A percentile compares a stretch with the other conserved stretches of the same genome.
These are phyloP conservation scores for Combretum micranthum DNA, from an alignment of 345 rosid species.

Conservation along the genomic window DNA sequence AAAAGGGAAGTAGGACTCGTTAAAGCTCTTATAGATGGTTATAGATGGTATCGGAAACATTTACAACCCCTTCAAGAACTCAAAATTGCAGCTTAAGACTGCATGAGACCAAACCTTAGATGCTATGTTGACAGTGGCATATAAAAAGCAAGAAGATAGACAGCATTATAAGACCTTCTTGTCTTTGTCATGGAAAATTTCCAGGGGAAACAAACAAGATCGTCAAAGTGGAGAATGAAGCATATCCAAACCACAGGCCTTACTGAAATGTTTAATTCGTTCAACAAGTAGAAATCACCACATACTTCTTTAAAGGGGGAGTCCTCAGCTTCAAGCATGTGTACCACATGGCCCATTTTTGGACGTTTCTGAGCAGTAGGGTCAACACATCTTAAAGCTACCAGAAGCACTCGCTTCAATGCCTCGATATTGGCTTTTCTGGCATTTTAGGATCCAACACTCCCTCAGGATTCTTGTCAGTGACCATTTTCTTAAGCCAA, in stretches of 20 bases:
- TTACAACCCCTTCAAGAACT: too few relatives aligned
- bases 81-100: too few relatives aligned
- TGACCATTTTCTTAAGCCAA: conserved; percentile 88
- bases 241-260: too few relatives aligned
- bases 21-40: too few relatives aligned
- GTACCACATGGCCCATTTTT: conserved; percentile 69
- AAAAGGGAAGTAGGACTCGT: too few relatives aligned
- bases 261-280: too few relatives aligned
- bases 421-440: conserved; percentile 70
- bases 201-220: too few relatives aligned
- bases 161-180: background rate
- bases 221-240: too few relatives aligned
- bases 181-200: too few relatives aligned
- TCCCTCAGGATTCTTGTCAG: conserved; percentile 66
- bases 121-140: background rate
- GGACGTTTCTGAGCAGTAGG: conserved; percentile 47
- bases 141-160: background rate
- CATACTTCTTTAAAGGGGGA: conserved; percentile 57
- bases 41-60: too few relatives aligned
- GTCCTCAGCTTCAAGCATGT: conserved; percentile 94
- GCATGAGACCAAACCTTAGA: too few relatives aligned
- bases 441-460: conserved; percentile 79
- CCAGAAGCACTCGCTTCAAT: conserved; percentile 71
- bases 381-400: conserved; percentile 85
- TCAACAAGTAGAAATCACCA: background rate